Percentiles rank a stretch among this genome's conserved stretches.
phyloP scores from a whole-genome alignment of 2,329 filamentous ascomycete species.

The Aspergillus fructus region DNA sequence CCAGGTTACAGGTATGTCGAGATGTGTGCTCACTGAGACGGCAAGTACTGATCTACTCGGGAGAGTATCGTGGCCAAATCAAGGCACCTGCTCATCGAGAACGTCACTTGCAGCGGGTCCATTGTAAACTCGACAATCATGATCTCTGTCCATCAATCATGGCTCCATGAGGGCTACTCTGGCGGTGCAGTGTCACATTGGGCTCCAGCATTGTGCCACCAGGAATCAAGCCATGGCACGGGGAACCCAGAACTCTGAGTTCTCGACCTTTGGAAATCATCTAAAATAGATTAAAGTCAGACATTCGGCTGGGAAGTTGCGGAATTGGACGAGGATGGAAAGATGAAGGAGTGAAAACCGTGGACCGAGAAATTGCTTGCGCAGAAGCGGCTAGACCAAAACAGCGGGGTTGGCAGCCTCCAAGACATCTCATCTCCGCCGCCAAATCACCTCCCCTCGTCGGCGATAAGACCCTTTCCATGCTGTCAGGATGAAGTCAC shows the following conservation, averaged over 20 bases:
- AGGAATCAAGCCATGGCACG: not conserved
- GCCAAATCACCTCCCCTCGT: not conserved
- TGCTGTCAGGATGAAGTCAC: slow-evolving; percentile 5
- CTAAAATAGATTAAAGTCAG: not conserved
- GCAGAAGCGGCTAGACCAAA: not conserved
- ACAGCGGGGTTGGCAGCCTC: not conserved
- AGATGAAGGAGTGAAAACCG: not conserved
- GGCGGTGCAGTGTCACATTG: not conserved
- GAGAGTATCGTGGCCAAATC: not conserved
- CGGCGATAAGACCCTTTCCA: slow-evolving; percentile 1
- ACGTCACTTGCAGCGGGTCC: not conserved
- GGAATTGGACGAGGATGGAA: not conserved
- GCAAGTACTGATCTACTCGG: not conserved
- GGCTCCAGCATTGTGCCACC: slow-evolving; percentile 5
- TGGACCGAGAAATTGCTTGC: too few species aligned
- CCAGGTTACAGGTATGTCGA: not conserved
- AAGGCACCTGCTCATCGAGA: not conserved
- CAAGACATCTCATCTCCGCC: not conserved
- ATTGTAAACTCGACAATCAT: not conserved
- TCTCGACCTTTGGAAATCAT: not conserved
- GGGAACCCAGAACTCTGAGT: too few species aligned
- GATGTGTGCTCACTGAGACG: not conserved
- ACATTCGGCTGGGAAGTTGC: not conserved
- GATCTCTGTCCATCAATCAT: not conserved
- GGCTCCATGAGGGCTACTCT: not conserved